Evolutionary conservation across 2,329 filamentous ascomycete species (phyloP), one percentile per base, ranked within the genome.

Genomic region (Aspergillus oerlinghausenensis): DNA sequence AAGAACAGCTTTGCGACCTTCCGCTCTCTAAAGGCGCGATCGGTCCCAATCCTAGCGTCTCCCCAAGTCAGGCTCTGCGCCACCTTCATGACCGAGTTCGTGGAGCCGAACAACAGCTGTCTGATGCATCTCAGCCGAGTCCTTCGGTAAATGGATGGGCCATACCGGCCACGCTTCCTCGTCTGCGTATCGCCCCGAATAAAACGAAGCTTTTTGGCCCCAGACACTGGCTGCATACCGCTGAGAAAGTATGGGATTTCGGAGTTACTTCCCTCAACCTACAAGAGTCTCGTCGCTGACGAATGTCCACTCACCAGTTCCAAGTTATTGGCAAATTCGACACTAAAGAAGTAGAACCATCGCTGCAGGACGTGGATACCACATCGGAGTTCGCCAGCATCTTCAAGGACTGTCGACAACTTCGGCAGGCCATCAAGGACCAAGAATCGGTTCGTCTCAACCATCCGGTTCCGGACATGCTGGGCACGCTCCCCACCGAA

Each of bases 401-500:
- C 40, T 21, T 63, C 10, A 62, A 60, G 19, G 62, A 65, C 23
- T 56, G 62, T 25, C 58, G 61, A 3, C 48, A 50, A 2, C 47
- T 68, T n/a, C 62, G 67, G 25, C 49, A 60, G 19, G 50, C 54
- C 2, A 64, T 67, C 54, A 67, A 69, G 45, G 51, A 43, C 17
- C 55, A 59, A 21, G 62, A 61, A 25, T 48, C 56, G 5, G 56
- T 63, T 4, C 50, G 40, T 2, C 45, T 66, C 4, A 55, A 50
- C 21, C 55, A 69, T 29, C 67, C 63, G 25, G 57, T 64, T n/a
- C 59, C 66, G 3, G 51, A 58, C 11, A 32, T 67, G 4, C 49
- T 58, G n/a, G 53, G 38, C 19, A 63, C 66, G 14, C 42, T 69
- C 6, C 67, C 66, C 3, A 4, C 55, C 3, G 57, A 54, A 29